Evolutionary conservation across 2,329 filamentous ascomycete genomes (phyloP), one percentile per base, ranked within the genome.

Genomic region (Cytospora mali): DNA sequence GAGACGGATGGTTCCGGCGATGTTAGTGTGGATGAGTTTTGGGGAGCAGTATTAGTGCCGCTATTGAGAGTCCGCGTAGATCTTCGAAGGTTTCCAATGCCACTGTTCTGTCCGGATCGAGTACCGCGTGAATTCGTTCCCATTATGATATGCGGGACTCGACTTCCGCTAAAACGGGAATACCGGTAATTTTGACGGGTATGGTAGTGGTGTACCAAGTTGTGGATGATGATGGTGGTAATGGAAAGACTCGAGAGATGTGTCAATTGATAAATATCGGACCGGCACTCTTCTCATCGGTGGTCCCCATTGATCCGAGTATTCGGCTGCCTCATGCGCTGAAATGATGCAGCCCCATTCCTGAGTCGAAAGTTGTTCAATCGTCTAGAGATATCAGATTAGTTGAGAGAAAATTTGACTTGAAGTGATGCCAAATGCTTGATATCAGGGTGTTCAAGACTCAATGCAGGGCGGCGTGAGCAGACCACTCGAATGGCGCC

Each of bases 71-170:
- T 55, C 56, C 64, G 48, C 66, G 73, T 67, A 29, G 66, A 52
- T 67, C 69, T 66, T 67, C 42, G 21, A 46, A 46, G 42, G n/a
- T 72, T 70, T 70, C 70, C 70, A 62, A 74, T 66, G 70, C 74
- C 73, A 66, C 73, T 72, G 63, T 71, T 68, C 58, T 73, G 70
- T 67, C 71, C 67, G 63, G 71, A 67, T 67, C 73, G 72, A 66
- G 68, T 49, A 58, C 48, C 65, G 58, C 72, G 73, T 68, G 74
- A 71, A 64, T 69, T 69, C 51, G 69, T 64, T 69, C 71, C 70
- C 74, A 77, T 76, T 51, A 70, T 67, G 65, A 60, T 59, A 29
- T 65, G n/a, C 42, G 61, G 35, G 48, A 60, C 27, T 60, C 56
- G 53, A 60, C 16, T 29, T 55, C 23, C 29, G 53, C 55, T 55